phyloP scores from a whole-genome alignment of 768 basidiomycete genomes.

The Xerocomus brunneocitrinus region DNA sequence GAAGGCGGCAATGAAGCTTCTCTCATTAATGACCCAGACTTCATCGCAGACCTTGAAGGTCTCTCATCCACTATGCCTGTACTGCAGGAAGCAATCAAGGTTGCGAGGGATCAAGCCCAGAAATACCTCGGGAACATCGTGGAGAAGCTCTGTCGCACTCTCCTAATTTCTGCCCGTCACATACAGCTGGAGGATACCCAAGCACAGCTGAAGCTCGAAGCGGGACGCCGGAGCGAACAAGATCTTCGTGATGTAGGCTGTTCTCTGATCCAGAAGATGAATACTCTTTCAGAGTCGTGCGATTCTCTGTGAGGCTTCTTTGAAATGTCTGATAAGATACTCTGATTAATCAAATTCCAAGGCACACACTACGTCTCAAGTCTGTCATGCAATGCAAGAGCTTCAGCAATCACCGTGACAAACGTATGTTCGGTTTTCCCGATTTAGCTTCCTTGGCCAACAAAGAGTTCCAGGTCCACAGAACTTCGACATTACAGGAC shows the following conservation, averaged over 20 bases:
- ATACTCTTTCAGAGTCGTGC: constrained; percentile 14
- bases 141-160: constrained; percentile 15
- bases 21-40: constrained; percentile 19
- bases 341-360: constrained; percentile 1
- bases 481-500: constrained; percentile 17
- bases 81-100: constrained; percentile 15
- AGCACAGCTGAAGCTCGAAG: constrained; percentile 12
- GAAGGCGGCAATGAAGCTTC: constrained; percentile 19
- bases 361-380: constrained; percentile 17
- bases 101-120: constrained; percentile 15
- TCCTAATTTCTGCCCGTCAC: constrained; percentile 6
- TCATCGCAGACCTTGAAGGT: constrained; percentile 21
- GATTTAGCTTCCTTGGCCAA: not conserved
- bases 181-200: constrained; percentile 18
- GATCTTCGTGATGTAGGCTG: constrained; percentile 9
- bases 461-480: constrained; percentile 6
- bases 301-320: constrained; percentile 14
- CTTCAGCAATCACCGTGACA: not conserved
- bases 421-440: not conserved
- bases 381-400: not conserved
- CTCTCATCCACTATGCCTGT: constrained; percentile 9
- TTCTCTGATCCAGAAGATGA: constrained; percentile 17
- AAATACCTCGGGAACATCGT: constrained; percentile 15
- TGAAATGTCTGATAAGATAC: not conserved
- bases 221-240: constrained; percentile 12